Base-by-base conservation (phyloP, 345 rosid genomes). In the Balakata baccata region DNA sequence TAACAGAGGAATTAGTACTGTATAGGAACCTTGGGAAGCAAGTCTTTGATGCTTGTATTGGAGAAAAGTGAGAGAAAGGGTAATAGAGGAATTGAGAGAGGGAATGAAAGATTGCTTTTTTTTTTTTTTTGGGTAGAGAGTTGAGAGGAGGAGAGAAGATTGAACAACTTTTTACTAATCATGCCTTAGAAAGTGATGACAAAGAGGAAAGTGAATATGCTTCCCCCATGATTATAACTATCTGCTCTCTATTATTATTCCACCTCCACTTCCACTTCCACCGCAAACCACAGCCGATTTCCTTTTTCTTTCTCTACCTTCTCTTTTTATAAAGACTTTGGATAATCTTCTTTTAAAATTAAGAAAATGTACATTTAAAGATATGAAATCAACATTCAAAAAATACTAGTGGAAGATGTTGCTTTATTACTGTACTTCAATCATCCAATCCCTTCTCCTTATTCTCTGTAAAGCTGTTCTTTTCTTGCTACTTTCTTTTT, bases 181-280 rank as follows among this genome's bases (percentile, higher is more conserved):
- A 88, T 92, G 94, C 92, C 86, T 63, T 88, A 69, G 85, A 89
- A 89, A 89, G 94, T 87, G 86, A 86, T 85, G 89, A 86, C 92
- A 92, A 88, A 85, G 79, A 87, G 86, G 87, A 90, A 89, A 86
- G 90, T 85, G 87, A 88, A 87, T 88, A 84, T 84, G 89, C 87
- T 83, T 85, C 87, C 68, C 77, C 78, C 87, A 83, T 85, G 80
- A 86, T 86, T 88, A 77, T 72, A 83, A 82, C 87, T 80, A 86
- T 86, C 88, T 82, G 82, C 85, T 78, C 71, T 66, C 57, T 64
- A 53, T 81, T 77, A 83, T 82, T 81, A 79, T 75, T 82, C 83
- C 84, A 80, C 84, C 82, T 82, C 85, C 85, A 84, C 84, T 75
- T 66, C 80, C 89, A 79, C 82, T 74, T 74, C 81, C 78, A 81